Base-by-base conservation (phyloP, 2,329 filamentous ascomycete species). In the Diplodia scrobiculata region DNA sequence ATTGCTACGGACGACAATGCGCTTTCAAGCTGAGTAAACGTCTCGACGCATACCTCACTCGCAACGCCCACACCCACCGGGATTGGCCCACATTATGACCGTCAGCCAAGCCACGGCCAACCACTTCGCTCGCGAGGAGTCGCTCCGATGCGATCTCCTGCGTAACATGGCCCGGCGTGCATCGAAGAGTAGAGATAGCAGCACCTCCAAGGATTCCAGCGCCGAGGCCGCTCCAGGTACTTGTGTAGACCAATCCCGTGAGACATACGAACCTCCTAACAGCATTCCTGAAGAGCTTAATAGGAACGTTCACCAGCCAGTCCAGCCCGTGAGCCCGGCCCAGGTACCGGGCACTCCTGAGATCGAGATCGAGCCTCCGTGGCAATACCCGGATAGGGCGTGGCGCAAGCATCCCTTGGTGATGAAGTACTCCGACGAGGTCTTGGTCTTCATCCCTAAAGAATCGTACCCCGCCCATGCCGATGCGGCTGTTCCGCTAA, bases 1-100 rank as follows among this genome's bases (percentile, higher is more conserved):
- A 64, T 70, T 36, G 25, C 27, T 50, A 5, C 19, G 5, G 38
- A 60, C 11, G 38, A 62, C 14, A 11, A 50, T 29, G 41, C 58
- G 29, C 41, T 50, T 10, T 38, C 58, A 9, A 19, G 6, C 25
- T 62, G 38, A 62, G 7, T 47, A 34, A 6, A 36, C 11, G 7
- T 10, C 29, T 32, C 11, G 29, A 62, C 58, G 13, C 29, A 32
- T 34, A 17, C 10, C 36, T 62, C n/a, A 36, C 45, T 11, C 17
- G 17, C n/a, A 25, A 13, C 21, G 9, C n/a, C 41, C 19, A 14
- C n/a, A 14, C 21, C 21, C 19, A 11, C 13, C 13, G 34, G 34
- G 3, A 32, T 32, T 32, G 6, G 29, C 29, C 29, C 29, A 32
- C 29, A 32, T 9, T n/a, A 14, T 11, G 38, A 17, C 17, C 38